phyloP scores from a whole-genome alignment of 805 yeast species.

The Barnettozyma pratensis region DNA sequence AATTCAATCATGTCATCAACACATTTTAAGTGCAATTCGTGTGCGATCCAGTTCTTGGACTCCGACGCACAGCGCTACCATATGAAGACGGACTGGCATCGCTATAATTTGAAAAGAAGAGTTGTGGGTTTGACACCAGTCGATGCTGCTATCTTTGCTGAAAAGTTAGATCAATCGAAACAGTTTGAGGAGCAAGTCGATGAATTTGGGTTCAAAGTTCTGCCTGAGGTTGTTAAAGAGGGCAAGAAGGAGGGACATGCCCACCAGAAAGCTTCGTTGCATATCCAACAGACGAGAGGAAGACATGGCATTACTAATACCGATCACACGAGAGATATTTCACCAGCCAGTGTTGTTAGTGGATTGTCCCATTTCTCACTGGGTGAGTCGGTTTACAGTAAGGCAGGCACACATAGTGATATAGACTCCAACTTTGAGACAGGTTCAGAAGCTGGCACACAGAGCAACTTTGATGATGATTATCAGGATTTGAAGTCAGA shows the following conservation, averaged over 20 bases:
- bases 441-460: conserved; percentile 46
- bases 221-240: conserved; percentile 19
- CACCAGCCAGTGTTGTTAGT: conserved; percentile 52
- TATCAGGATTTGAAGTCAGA: conserved; percentile 16
- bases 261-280: conserved; percentile 13
- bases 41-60: conserved; percentile 72
- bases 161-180: conserved; percentile 31
- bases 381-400: conserved; percentile 38
- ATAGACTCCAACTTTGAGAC: conserved; percentile 35
- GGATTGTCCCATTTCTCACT: conserved; percentile 52
- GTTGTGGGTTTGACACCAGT: conserved; percentile 81
- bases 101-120: conserved; percentile 90
- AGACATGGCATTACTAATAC: conserved; percentile 13
- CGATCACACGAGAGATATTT: conserved; percentile 30
- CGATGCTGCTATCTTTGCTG: conserved; percentile 44
- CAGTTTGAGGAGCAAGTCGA: conserved; percentile 32
- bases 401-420: conserved; percentile 30
- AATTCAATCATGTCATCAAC: conserved; percentile 11
- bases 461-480: conserved; percentile 30
- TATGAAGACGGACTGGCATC: conserved; percentile 98
- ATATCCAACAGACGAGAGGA: conserved; percentile 24
- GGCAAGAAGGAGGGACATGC: not conserved
- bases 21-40: conserved; percentile 78
- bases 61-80: conserved; percentile 87
- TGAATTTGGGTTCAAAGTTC: conserved; percentile 34